phyloP scores from a whole-genome alignment of 768 basidiomycete genomes.

The Tricholomella constricta region DNA sequence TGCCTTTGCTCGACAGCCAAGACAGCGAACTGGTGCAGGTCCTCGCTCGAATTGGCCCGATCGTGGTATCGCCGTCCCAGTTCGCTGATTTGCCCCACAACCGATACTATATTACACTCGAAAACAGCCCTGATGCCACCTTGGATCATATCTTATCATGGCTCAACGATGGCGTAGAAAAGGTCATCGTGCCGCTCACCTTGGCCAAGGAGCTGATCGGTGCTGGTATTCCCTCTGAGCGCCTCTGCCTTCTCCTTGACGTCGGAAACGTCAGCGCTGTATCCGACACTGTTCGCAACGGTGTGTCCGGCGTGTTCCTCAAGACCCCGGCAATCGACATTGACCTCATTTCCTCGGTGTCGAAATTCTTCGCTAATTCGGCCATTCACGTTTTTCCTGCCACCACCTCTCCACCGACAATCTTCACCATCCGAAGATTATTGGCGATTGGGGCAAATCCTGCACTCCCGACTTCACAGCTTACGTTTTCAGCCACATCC shows the following conservation, averaged over 20 bases:
- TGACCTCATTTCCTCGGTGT: conserved; percentile 76
- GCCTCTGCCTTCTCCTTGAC: conserved; percentile 77
- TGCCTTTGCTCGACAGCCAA: conserved; percentile 59
- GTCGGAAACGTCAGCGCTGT: conserved; percentile 73
- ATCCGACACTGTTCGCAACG: conserved; percentile 70
- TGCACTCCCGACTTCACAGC: conserved; percentile 71
- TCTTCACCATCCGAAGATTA: conserved; percentile 61
- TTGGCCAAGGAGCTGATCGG: conserved; percentile 67
- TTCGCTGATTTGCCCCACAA: conserved; percentile 34
- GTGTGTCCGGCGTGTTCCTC: conserved; percentile 78
- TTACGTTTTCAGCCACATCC: conserved; percentile 61
- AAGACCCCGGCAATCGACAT: conserved; percentile 72
- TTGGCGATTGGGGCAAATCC: conserved; percentile 59
- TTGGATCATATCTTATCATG: conserved; percentile 59
- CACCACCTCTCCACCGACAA: conserved; percentile 53
- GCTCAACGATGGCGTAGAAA: conserved; percentile 81
- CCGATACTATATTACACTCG: conserved; percentile 56
- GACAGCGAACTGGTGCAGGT: conserved; percentile 54
- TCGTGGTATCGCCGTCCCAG: conserved; percentile 53
- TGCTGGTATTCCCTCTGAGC: conserved; percentile 60
- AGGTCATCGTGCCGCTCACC: conserved; percentile 73
- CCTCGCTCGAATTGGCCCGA: conserved; percentile 74
- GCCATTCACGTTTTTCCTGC: conserved; percentile 62
- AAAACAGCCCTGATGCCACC: conserved; percentile 45
- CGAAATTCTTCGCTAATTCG: conserved; percentile 68